Evolutionary conservation across 2,329 filamentous ascomycete species (phyloP), one percentile per base, ranked within the genome.

Genomic region (Paraconiothyrium brasiliense): DNA sequence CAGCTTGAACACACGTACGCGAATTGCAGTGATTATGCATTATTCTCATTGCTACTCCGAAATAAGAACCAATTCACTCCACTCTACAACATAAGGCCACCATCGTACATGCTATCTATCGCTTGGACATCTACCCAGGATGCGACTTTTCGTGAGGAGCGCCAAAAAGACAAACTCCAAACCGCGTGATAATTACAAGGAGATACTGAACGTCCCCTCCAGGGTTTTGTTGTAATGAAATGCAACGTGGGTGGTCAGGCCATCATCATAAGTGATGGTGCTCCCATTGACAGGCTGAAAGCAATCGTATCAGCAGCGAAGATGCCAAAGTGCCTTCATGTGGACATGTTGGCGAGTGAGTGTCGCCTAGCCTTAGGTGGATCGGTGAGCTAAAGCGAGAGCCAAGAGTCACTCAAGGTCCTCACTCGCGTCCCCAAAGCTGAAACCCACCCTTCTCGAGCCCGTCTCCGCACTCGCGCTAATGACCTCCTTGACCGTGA

Each of bases 111-210:
- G 46, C 44, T 46, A 41, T 54, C 55, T 47, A 55, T 13, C 52
- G 39, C 39, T 16, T 39, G 27, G 27, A 46, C 51, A 55, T 35
- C n/a, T 39, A 43, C 24, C 50, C 27, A 22, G 43, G 44, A 46
- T 27, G 41, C 32, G 27, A 47, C 37, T 55, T 55, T 60, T 60
- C 57, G 61, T 60, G n/a, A 50, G 57, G 57, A 62, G 61, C 49
- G 56, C 58, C 58, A 43, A 59, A 48, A 37, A 32, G 48, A 55
- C 57, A 46, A 60, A 59, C 56, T 57, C 60, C 54, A 65, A 65
- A 52, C 61, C 61, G 55, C 61, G 57, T 61, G 59, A 65, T 67
- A 62, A 67, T 69, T 67, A 69, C 62, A 69, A 66, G 37, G 61
- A 66, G 64, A 66, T 64, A 65, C 20, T 39, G 39, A 62, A 62